Evolutionary conservation across 1,139 yeast species (phyloP).

Genomic region (Eremothecium gossypii): DNA sequence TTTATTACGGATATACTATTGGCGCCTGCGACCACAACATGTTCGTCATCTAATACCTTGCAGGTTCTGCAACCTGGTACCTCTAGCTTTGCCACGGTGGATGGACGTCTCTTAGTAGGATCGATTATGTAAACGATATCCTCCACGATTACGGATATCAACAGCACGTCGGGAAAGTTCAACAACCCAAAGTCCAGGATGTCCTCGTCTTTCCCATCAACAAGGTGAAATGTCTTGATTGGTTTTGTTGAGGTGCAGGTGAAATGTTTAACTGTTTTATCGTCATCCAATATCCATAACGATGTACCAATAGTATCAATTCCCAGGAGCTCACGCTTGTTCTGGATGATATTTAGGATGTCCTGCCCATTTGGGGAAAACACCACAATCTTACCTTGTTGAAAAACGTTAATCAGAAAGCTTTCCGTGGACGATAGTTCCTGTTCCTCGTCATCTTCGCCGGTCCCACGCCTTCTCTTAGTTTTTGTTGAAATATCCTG

Average conservation of each 20-base stretch:
- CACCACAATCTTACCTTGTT: constrained; percentile 25
- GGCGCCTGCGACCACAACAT: constrained; percentile 17
- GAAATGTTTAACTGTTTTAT: constrained; percentile 26
- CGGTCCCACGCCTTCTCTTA: constrained; percentile 18
- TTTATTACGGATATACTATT: constrained; percentile 18
- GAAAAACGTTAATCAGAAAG: constrained; percentile 24
- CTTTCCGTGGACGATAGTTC: constrained; percentile 11
- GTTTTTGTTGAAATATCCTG: constrained; percentile 8
- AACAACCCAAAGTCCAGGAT: constrained; percentile 23
- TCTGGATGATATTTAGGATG: constrained; percentile 28
- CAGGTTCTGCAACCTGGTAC: constrained; percentile 14
- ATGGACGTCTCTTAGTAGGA: constrained; percentile 29
- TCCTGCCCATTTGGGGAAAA: constrained; percentile 28
- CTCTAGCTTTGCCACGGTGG: constrained; percentile 19
- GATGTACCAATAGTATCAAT: constrained; percentile 18
- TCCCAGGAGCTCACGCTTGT: constrained; percentile 22
- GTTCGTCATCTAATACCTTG: constrained; percentile 17
- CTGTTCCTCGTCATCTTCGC: constrained; percentile 3
- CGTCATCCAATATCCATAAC: constrained; percentile 28
- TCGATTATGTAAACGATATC: constrained; percentile 24
- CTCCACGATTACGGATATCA: constrained; percentile 17
- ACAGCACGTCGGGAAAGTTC: constrained; percentile 10
- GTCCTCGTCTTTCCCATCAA: constrained; percentile 26
- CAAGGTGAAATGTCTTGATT: constrained; percentile 26
- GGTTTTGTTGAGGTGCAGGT: constrained; percentile 25